These are phyloP conservation scores for Ceratobasidium sp. DNA, from an alignment of 1,284 basidiomycete species.

Conservation along the genomic window DNA sequence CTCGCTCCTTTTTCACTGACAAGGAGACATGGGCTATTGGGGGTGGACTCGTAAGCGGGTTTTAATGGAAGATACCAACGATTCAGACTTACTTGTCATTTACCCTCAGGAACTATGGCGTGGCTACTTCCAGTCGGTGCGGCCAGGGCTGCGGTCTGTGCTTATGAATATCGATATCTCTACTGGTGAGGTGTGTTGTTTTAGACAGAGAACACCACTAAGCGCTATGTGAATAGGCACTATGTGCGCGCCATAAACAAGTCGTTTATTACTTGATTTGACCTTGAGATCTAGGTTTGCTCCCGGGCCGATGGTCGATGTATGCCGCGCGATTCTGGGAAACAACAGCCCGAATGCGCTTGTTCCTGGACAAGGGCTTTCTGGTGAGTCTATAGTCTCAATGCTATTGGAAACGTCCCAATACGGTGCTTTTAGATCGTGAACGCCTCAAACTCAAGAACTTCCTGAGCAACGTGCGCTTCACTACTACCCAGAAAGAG, in stretches of 20 bases:
- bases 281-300: slow-evolving; percentile 55
- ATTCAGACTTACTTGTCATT: too few species aligned
- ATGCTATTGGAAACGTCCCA: too few species aligned
- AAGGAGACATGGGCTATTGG: slow-evolving; percentile 70
- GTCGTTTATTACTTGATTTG: background rate
- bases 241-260: background rate
- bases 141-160: slow-evolving; percentile 70
- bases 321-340: slow-evolving; percentile 66
- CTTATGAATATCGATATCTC: slow-evolving; percentile 80
- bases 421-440: slow-evolving; percentile 15
- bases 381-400: background rate
- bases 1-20: slow-evolving; percentile 76
- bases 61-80: too few species aligned
- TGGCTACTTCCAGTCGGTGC: slow-evolving; percentile 57
- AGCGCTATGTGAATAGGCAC: slow-evolving; percentile 1
- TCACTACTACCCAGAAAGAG: slow-evolving; percentile 55
- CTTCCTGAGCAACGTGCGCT: slow-evolving; percentile 66
- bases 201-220: slow-evolving; percentile 48
- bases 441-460: slow-evolving; percentile 56
- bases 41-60: slow-evolving; percentile 67
- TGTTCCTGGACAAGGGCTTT: slow-evolving; percentile 53
- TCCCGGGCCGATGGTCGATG: slow-evolving; percentile 54
- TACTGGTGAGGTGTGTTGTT: slow-evolving; percentile 59
- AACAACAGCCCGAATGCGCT: slow-evolving; percentile 62
- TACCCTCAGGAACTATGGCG: slow-evolving; percentile 40